These are phyloP conservation scores for Ceratocystis colombiana DNA, from an alignment of 2,329 filamentous ascomycete species.

Conservation along the genomic window DNA sequence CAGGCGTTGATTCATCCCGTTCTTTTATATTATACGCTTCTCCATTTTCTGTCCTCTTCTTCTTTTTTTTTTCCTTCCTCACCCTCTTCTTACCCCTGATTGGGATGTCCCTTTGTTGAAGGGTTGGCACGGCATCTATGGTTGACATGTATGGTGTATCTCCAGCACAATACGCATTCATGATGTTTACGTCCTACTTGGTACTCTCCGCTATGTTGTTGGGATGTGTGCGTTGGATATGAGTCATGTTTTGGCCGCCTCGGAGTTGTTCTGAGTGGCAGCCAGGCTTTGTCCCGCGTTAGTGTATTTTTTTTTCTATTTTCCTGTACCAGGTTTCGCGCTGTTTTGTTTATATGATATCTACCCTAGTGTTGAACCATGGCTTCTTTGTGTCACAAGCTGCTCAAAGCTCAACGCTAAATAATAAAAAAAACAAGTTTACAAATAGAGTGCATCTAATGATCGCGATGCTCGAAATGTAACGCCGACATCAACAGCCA, in stretches of 20 bases:
- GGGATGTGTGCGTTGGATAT: neutral
- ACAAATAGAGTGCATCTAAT: neutral
- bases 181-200: neutral
- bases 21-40: slow-evolving; percentile 26
- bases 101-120: neutral
- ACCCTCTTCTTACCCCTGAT: too few relatives aligned
- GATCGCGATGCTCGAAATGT: neutral
- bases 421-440: neutral
- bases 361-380: neutral
- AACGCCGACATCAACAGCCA: neutral
- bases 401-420: neutral
- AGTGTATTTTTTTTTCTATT: neutral
- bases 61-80: neutral
- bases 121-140: neutral
- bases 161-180: neutral
- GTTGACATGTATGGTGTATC: neutral
- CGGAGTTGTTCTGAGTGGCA: neutral
- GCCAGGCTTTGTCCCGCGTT: neutral
- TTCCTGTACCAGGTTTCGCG: neutral
- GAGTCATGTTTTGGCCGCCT: neutral
- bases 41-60: slow-evolving; percentile 15
- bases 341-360: slow-evolving; percentile 1
- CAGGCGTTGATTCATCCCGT: slow-evolving; percentile 26
- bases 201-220: neutral
- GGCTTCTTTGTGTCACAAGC: neutral